Conservation (phyloP, 1,284 basidiomycete genomes). For the Microbotryum lychnidis-dioicae region DNA sequence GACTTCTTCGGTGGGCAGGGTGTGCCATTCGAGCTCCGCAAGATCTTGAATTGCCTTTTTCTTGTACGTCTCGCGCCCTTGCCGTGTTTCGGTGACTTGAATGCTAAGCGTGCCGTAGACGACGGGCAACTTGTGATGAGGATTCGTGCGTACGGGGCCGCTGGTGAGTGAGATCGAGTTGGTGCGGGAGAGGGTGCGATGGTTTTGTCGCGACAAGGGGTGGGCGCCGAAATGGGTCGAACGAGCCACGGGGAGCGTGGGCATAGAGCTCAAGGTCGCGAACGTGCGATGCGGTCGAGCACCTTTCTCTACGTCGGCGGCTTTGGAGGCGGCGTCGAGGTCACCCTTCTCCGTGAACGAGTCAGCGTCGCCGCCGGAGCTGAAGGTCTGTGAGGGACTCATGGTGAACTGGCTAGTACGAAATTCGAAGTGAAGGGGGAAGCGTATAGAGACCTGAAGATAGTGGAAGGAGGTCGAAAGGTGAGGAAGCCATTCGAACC, state of each 20-base stretch:
- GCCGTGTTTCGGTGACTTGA: constrained; percentile 10
- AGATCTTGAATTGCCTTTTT: constrained; percentile 3
- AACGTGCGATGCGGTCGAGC: background rate
- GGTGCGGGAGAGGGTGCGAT: constrained; percentile 18
- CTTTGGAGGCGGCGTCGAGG: too few relatives aligned
- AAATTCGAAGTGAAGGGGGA: too few relatives aligned
- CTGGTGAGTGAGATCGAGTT: constrained; percentile 14
- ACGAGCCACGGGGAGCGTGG: background rate
- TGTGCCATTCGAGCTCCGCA: constrained; percentile 49
- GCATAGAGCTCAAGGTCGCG: background rate
- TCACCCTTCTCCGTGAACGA: too few relatives aligned
- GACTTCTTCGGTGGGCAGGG: constrained; percentile 44
- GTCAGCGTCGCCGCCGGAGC: too few relatives aligned
- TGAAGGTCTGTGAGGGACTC: too few relatives aligned
- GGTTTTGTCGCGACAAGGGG: constrained; percentile 1
- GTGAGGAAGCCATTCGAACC: too few relatives aligned
- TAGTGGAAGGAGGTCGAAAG: too few relatives aligned
- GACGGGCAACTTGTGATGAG: constrained; percentile 24
- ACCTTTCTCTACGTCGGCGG: too few relatives aligned
- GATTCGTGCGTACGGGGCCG: constrained; percentile 4
- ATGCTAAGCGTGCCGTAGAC: constrained; percentile 35
- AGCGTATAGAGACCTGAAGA: too few relatives aligned
- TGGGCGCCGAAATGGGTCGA: background rate
- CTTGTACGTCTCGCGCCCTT: background rate
- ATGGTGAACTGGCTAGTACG: too few relatives aligned